Percentiles rank a stretch among this genome's conserved stretches.
phyloP scores from a whole-genome alignment of 257 asterid species.

The Penstemon davidsonii region DNA sequence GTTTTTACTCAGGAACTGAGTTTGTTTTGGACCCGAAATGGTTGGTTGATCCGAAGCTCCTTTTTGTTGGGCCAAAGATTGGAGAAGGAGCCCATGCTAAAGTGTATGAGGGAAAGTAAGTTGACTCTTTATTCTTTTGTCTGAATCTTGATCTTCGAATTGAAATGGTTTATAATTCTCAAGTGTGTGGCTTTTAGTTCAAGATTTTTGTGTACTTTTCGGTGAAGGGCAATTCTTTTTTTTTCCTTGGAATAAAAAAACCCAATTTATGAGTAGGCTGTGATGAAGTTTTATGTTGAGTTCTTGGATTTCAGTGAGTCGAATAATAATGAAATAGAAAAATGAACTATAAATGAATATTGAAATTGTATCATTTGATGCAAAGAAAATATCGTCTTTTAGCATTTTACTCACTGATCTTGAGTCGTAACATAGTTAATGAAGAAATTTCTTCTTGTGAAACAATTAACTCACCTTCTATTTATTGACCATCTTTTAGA shows the following conservation, averaged over 20 bases:
- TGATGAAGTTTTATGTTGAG: too few species aligned
- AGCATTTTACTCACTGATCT: too few species aligned
- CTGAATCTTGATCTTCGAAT: constrained; percentile 30
- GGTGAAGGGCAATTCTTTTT: background rate
- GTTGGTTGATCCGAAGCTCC: constrained; percentile 87
- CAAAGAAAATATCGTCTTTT: too few species aligned
- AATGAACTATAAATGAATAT: too few species aligned
- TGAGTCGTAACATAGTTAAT: background rate
- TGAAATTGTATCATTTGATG: too few species aligned
- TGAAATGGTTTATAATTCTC: background rate
- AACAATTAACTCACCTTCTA: background rate
- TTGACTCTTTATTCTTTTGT: constrained; percentile 35
- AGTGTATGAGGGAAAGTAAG: constrained; percentile 90
- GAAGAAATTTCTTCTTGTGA: background rate
- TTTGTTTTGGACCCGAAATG: constrained; percentile 68
- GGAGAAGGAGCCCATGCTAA: constrained; percentile 95
- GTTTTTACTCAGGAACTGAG: constrained; percentile 57
- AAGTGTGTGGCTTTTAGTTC: too few species aligned
- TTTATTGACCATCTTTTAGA: constrained; percentile 36
- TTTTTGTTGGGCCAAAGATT: constrained; percentile 87
- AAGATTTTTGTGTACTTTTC: too few species aligned
- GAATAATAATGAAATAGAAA: background rate
- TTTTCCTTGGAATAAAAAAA: too few species aligned
- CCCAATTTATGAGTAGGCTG: too few species aligned
- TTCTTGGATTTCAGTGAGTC: background rate